Conservation (phyloP, 1,139 yeast genomes). For the Pichia sp. region DNA sequence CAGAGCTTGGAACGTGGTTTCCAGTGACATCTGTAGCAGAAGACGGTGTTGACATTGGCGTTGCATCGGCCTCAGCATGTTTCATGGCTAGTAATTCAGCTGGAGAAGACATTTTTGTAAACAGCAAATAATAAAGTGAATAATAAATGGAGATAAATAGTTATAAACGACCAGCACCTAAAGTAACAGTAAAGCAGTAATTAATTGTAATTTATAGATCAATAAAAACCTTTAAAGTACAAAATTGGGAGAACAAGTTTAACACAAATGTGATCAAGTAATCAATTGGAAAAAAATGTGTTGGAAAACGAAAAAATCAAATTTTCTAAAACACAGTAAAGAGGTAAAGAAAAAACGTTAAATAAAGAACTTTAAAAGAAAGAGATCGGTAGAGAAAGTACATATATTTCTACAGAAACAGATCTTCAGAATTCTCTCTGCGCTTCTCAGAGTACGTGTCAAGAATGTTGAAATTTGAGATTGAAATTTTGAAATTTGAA, state of each 20-base stretch:
- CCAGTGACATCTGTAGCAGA: background rate
- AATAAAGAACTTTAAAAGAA: background rate
- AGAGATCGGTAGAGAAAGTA: background rate
- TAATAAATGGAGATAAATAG: background rate
- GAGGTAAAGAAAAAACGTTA: background rate
- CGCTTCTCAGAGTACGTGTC: background rate
- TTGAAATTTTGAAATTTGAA: background rate
- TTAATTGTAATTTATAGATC: background rate
- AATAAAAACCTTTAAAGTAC: background rate
- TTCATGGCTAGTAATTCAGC: slow-evolving; percentile 47
- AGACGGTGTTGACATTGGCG: slow-evolving; percentile 8
- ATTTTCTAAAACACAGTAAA: background rate
- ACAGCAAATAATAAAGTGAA: background rate
- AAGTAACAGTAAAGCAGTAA: slow-evolving; percentile 4
- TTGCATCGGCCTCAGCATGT: slow-evolving; percentile 27
- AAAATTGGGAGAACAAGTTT: background rate
- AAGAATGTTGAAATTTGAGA: background rate
- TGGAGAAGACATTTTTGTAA: slow-evolving; percentile 43
- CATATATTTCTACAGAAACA: background rate
- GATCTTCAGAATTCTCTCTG: background rate
- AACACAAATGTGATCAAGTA: background rate
- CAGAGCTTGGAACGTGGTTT: slow-evolving; percentile 7
- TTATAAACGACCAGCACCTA: slow-evolving; percentile 12
- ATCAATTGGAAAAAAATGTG: background rate
- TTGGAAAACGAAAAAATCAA: background rate